phyloP scores from a whole-genome alignment of 2,329 filamentous ascomycete species.

The Colletotrichum sp. region DNA sequence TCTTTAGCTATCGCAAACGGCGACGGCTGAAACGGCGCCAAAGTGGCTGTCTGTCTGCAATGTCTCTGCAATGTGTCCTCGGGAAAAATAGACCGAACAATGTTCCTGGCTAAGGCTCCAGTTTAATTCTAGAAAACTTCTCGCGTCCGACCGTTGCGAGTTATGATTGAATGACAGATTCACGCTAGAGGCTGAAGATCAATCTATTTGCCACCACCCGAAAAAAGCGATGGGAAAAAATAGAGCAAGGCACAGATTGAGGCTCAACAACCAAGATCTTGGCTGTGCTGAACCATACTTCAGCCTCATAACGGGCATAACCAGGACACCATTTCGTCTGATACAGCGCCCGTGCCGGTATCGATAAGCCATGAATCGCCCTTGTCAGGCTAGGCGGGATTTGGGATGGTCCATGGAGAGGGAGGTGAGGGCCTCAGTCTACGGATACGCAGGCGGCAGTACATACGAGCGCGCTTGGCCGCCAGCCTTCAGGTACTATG shows the following conservation, averaged over 20 bases:
- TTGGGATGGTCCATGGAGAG: background rate
- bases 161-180: background rate
- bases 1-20: background rate
- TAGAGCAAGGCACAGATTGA: background rate
- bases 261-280: background rate
- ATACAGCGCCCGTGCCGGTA: background rate
- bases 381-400: background rate
- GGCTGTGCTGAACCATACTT: background rate
- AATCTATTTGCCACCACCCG: background rate
- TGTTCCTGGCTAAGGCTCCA: background rate
- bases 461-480: background rate
- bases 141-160: background rate
- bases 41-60: background rate
- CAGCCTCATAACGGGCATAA: background rate
- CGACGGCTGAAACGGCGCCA: constrained; percentile 1
- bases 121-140: background rate
- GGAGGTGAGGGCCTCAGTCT: background rate
- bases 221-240: background rate
- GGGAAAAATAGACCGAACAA: constrained; percentile 4
- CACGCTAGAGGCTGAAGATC: background rate
- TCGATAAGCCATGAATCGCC: background rate
- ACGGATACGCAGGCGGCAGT: background rate
- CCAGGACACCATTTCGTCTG: background rate
- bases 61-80: background rate
- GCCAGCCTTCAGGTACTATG: background rate